Base-by-base conservation (phyloP, 352 stramenopile genomes). In the Thalassiosira hispida region DNA sequence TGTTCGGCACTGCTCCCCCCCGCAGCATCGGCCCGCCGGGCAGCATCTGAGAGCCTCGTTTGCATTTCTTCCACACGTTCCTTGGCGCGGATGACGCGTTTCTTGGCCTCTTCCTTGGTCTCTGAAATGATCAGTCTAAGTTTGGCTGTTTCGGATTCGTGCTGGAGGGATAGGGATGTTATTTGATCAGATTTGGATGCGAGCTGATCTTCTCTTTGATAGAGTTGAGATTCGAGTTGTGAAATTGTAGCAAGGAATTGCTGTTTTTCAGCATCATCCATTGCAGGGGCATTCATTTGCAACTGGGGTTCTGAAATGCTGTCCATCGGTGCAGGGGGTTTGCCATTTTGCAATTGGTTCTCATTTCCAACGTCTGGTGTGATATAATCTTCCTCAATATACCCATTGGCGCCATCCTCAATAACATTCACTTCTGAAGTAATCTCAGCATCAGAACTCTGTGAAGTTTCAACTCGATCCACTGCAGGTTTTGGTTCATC, bases 11-110 rank as follows among this genome's bases (percentile, higher is more conserved):
- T 62, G 20, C 62, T 52, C 23, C 84, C 61, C 18, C 44, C 57
- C n/a, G 27, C 25, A 42, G 63, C 47, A 35, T 75, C 62, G 22
- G 62, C 63, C 9, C 76, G 31, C 33, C 27, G 22, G n/a, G 64
- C 23, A n/a, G 55, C 64, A 20, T 73, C 68, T 12, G 35, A 12
- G 68, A 79, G 51, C 67, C 77, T 42, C 44, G 20, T 53, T 77
- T 92, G 81, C 23, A 85, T 85, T 18, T 86, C 83, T 57, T 92
- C 83, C 2, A 87, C 81, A 18, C 84, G 79, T 70, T 92, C 87
- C 52, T 87, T 89, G 7, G 87, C 76, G 40, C 67, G 69, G 11
- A 66, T 18, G 31, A 91, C 83, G 7, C 87, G 77, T 59, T 61
- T 70, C 31, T 75, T 84, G 8, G 76, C 76, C 56, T 84, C 76